A percentile compares a stretch with the other conserved stretches of the same genome.
These are phyloP conservation scores for Pseudogymnoascus sp. DNA, from an alignment of 2,329 filamentous ascomycete species.

Conservation along the genomic window DNA sequence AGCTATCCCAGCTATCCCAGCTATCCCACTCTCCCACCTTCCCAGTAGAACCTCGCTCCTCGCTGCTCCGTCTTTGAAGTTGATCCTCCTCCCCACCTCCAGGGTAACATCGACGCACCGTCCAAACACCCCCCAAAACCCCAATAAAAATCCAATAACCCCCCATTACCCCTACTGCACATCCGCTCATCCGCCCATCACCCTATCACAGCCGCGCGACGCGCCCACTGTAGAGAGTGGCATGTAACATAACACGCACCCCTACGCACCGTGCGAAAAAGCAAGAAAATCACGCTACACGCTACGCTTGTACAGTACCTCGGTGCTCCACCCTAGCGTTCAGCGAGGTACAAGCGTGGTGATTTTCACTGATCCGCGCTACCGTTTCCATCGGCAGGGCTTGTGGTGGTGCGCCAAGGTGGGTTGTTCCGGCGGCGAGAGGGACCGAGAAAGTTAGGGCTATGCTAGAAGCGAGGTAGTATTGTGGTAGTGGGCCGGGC, in stretches of 20 bases:
- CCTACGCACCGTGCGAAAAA: background rate
- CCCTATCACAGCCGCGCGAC: background rate
- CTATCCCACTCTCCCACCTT: background rate
- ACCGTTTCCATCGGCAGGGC: background rate
- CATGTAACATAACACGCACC: no score
- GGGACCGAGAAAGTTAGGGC: background rate
- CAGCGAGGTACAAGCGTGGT: no score
- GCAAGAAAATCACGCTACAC: background rate
- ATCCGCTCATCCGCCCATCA: background rate
- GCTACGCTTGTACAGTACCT: background rate
- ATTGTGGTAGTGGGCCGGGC: background rate
- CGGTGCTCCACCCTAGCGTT: no score
- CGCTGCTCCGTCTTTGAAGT: background rate
- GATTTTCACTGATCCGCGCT: no score
- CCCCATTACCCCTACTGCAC: background rate
- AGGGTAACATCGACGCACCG: background rate
- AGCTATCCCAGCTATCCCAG: no score
- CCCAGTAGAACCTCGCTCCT: background rate
- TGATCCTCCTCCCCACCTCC: background rate
- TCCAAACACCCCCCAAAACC: background rate
- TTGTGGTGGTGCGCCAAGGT: background rate
- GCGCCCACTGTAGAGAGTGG: no score
- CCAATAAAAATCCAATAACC: no score
- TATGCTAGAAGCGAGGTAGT: background rate
- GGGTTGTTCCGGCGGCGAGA: background rate